phyloP scores from a whole-genome alignment of 306 rosid species.

The Lathyrus sativus region DNA sequence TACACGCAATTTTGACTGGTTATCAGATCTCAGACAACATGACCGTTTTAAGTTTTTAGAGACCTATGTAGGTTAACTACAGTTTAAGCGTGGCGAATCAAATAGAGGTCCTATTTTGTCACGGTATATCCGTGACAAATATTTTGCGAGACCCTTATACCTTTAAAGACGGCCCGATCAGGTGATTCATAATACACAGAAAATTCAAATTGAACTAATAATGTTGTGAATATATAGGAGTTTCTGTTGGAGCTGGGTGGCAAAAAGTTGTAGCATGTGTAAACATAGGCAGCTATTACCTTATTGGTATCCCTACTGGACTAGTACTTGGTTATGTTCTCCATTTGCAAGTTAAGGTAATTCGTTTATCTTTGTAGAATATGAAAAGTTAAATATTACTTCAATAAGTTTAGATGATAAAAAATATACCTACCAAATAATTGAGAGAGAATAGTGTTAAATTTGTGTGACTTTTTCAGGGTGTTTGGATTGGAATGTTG shows the following conservation, averaged over 20 bases:
- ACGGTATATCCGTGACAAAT: too few relatives aligned
- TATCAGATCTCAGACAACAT: background rate
- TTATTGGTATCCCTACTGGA: constrained; percentile 59
- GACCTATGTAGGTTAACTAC: too few relatives aligned
- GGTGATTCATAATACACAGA: too few relatives aligned
- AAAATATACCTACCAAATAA: too few relatives aligned
- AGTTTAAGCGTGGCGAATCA: too few relatives aligned
- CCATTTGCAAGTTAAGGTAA: constrained; percentile 49
- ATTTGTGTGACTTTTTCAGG: constrained; percentile 40
- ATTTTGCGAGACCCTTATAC: too few relatives aligned
- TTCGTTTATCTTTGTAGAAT: background rate
- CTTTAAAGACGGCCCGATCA: too few relatives aligned
- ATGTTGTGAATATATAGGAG: constrained; percentile 40
- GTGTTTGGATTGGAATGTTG: constrained; percentile 70
- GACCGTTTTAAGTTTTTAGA: too few relatives aligned
- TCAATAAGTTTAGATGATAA: too few relatives aligned
- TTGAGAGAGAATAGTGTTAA: background rate
- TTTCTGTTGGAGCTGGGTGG: constrained; percentile 69
- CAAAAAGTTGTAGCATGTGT: constrained; percentile 61
- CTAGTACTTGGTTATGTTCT: constrained; percentile 43
- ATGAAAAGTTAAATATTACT: background rate
- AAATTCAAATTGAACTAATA: too few relatives aligned
- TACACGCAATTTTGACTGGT: too few relatives aligned
- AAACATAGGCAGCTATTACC: constrained; percentile 58
- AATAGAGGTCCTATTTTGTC: too few relatives aligned